Evolutionary conservation across 169 alveolate species (phyloP), one percentile per base, ranked within the genome.

Genomic region (Plasmodium cynomolgi): DNA sequence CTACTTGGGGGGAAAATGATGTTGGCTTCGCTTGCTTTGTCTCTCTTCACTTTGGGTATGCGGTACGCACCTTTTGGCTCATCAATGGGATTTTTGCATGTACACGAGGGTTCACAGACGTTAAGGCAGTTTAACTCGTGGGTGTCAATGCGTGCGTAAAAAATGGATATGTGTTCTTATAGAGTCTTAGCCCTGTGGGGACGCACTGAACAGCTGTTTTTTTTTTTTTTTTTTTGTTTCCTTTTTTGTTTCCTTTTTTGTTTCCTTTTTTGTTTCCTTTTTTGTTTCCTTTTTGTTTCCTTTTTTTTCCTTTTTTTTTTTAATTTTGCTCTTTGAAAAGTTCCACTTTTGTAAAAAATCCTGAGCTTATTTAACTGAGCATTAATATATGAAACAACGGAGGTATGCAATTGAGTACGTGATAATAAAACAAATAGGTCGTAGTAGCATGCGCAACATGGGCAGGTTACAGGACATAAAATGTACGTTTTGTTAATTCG

Each of bases 351-450:
- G 75, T 23, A 26, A 62, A 62, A 62, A 62, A 62, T 20, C 0
- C 75, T 62, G 75, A 62, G 75, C 75, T 20, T 62, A 62, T 62
- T 62, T 62, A 62, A 62, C 34, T 62, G 75, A 62, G 75, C 75
- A 62, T 62, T 23, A 62, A 26, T 62, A 13, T 23, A 62, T 20
- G 75, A 7, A 62, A 62, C 75, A 62, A 62, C 29, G 75, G 2
- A 2, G 17, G 34, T 62, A 62, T 62, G 75, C 33, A 62, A 62
- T 6, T 2, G 34, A 62, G 29, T 62, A 26, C 75, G 75, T 62
- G 11, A 20, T 62, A 1, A 62, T 62, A 62, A 29, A 62, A 62
- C 11, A 62, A 4, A 62, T 44, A 11, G 17, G 11, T 11, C 4
- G 8, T 58, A 6, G 75, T 15, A 23, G 74, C 34, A 2, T 20